phyloP scores from a whole-genome alignment of 2,329 filamentous ascomycete species.

The Colletotrichum tofieldiae region DNA sequence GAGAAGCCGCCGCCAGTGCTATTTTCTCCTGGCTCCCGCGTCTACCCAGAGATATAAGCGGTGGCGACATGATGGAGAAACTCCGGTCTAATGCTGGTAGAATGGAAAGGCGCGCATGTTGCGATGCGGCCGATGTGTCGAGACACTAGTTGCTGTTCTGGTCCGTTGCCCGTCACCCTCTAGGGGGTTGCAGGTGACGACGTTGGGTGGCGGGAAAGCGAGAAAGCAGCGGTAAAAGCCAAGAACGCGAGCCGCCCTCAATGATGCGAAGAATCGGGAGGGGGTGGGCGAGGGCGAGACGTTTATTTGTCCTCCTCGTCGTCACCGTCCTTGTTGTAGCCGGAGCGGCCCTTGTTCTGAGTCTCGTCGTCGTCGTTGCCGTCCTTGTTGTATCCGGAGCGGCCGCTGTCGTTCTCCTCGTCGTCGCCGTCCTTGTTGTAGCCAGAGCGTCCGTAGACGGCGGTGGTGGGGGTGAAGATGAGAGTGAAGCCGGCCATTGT shows the following conservation, averaged over 20 bases:
- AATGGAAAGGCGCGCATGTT: neutral
- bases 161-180: neutral
- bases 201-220: neutral
- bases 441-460: constrained; percentile 59
- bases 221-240: neutral
- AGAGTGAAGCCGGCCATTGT: constrained; percentile 57
- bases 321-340: constrained; percentile 63
- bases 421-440: constrained; percentile 59
- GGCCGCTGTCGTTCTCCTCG: constrained; percentile 53
- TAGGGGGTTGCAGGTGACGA: neutral
- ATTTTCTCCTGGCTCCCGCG: constrained; percentile 14
- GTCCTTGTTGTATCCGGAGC: constrained; percentile 59
- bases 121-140: neutral
- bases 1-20: constrained; percentile 30
- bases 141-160: neutral
- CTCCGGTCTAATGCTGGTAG: constrained; percentile 39
- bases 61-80: constrained; percentile 13
- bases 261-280: neutral
- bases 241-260: neutral
- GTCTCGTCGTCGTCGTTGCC: constrained; percentile 53
- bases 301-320: constrained; percentile 55
- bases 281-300: constrained; percentile 1
- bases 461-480: constrained; percentile 51
- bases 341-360: constrained; percentile 61
- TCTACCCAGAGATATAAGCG: neutral